A percentile compares a stretch with the other conserved stretches of the same genome.
Evolutionary conservation across 805 yeast genomes (phyloP).

Genomic region (Candida nonsorbophila): DNA sequence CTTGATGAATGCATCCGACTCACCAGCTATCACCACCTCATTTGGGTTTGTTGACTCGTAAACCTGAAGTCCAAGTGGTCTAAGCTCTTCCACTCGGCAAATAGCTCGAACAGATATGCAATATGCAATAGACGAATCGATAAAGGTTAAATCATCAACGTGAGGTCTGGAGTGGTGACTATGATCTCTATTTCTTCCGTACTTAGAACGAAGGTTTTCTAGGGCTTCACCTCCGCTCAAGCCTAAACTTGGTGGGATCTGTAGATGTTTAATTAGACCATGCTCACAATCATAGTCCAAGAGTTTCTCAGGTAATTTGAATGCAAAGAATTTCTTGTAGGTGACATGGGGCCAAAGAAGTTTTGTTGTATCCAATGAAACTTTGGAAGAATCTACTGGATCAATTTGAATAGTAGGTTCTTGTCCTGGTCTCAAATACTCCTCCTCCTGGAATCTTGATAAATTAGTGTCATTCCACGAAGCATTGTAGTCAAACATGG

Average conservation of each 20-base stretch:
- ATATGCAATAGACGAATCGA: background rate
- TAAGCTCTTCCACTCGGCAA: background rate
- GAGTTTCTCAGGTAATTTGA: constrained; percentile 31
- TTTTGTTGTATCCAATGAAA: constrained; percentile 19
- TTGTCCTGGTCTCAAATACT: constrained; percentile 15
- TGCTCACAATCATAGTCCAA: constrained; percentile 32
- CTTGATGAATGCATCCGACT: constrained; percentile 19
- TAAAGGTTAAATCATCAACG: too few species aligned
- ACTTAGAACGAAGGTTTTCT: too few species aligned
- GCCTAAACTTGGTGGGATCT: constrained; percentile 32
- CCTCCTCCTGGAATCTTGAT: constrained; percentile 25
- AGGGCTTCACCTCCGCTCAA: constrained; percentile 23
- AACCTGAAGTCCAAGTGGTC: too few species aligned
- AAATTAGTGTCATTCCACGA: constrained; percentile 33
- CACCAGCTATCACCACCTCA: constrained; percentile 27
- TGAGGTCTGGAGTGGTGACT: constrained; percentile 1
- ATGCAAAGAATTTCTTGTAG: constrained; percentile 37
- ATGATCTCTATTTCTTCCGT: constrained; percentile 20
- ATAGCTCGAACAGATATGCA: background rate
- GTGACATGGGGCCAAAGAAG: constrained; percentile 23
- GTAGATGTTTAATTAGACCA: constrained; percentile 30
- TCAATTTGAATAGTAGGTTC: too few species aligned
- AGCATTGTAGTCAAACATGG: constrained; percentile 39
- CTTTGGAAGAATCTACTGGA: constrained; percentile 25
- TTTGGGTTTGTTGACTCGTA: constrained; percentile 12